A percentile compares a stretch with the other conserved stretches of the same genome.
These are phyloP conservation scores for Trichoderma polysporum DNA, from an alignment of 2,329 filamentous ascomycete genomes.

Conservation along the genomic window DNA sequence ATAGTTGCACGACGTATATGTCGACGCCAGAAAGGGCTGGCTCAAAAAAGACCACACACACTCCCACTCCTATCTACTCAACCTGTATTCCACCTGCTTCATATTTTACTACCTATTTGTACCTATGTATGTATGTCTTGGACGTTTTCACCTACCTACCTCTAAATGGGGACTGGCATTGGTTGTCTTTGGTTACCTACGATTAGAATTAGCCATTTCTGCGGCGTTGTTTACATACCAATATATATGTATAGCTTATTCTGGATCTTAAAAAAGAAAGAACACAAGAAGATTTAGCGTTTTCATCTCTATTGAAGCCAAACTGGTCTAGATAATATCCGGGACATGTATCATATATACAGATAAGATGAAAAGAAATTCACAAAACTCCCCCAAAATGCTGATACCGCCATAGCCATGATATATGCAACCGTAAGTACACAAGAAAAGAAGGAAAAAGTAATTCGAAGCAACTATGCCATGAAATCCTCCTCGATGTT, in stretches of 20 bases:
- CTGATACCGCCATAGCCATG: not conserved
- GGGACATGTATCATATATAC: not conserved
- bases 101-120: not conserved
- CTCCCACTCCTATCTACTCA: not conserved
- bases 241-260: not conserved
- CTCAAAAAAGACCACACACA: not conserved
- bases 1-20: not conserved
- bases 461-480: conserved; percentile 30
- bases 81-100: not conserved
- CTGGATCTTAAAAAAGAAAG: not conserved
- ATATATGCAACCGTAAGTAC: not conserved
- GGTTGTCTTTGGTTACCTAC: not conserved
- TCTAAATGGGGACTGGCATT: too few species aligned
- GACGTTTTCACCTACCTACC: not conserved
- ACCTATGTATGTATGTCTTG: not conserved
- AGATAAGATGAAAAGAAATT: not conserved
- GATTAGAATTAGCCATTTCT: conserved; percentile 9
- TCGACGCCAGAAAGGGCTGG: not conserved
- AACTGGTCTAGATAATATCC: not conserved
- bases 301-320: not conserved
- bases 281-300: too few species aligned
- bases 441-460: not conserved
- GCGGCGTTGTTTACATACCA: conserved; percentile 14
- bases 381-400: not conserved
- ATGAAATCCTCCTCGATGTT: conserved; percentile 48